These are phyloP conservation scores for Tylopilus sp. DNA, from an alignment of 768 basidiomycete species.

Conservation along the genomic window DNA sequence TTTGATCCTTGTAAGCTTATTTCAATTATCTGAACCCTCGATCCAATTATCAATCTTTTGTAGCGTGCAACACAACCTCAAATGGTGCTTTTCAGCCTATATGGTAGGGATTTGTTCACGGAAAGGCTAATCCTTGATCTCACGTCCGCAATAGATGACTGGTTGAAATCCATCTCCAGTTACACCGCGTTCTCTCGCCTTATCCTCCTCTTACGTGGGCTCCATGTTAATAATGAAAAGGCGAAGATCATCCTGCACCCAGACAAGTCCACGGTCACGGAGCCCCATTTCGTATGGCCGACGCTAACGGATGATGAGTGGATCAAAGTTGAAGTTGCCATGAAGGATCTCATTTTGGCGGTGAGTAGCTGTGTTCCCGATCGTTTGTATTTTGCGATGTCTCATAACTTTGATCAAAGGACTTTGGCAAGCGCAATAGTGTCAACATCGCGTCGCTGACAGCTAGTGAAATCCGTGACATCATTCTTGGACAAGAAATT, in stretches of 20 bases:
- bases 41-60: constrained; percentile 1
- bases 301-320: constrained; percentile 91
- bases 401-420: constrained; percentile 42
- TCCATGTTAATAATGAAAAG: constrained; percentile 99
- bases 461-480: constrained; percentile 94
- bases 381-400: neutral
- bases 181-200: constrained; percentile 99
- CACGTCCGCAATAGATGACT: constrained; percentile 64
- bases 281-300: constrained; percentile 98
- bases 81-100: constrained; percentile 98
- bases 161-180: constrained; percentile 98
- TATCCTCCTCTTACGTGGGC: constrained; percentile 92
- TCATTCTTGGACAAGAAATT: constrained; percentile 98
- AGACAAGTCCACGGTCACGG: constrained; percentile 94
- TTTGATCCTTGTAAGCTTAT: constrained; percentile 67
- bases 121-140: constrained; percentile 6
- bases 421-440: constrained; percentile 98
- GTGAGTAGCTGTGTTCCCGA: constrained; percentile 37
- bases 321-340: constrained; percentile 98
- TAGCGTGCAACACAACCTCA: constrained; percentile 96
- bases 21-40: neutral
- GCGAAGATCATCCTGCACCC: constrained; percentile 98
- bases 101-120: constrained; percentile 47
- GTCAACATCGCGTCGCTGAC: constrained; percentile 98
- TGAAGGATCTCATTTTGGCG: constrained; percentile 94